Conservation (phyloP, 768 basidiomycete species). For the Cyclocybe aegerita region DNA sequence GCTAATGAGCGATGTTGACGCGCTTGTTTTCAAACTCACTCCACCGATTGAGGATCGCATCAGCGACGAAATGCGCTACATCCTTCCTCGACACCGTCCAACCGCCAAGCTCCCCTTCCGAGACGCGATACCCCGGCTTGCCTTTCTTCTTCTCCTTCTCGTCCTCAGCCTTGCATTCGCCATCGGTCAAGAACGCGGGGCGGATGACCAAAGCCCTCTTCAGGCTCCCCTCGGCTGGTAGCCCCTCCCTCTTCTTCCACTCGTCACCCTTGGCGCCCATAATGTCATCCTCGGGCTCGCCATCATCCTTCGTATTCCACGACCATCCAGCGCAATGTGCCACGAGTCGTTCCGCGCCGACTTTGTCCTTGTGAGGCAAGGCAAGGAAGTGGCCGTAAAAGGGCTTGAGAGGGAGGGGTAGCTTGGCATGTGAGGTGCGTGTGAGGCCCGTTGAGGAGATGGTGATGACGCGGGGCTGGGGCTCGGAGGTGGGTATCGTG, state of each 20-base stretch:
- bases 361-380: conserved; percentile 57
- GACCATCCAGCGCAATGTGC: conserved; percentile 47
- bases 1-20: conserved; percentile 49
- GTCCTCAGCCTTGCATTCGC: conserved; percentile 38
- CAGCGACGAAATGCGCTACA: conserved; percentile 62
- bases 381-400: conserved; percentile 46
- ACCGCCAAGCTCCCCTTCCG: conserved; percentile 37
- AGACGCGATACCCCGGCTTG: conserved; percentile 39
- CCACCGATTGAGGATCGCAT: conserved; percentile 48
- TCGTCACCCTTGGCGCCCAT: conserved; percentile 41
- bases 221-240: conserved; percentile 43
- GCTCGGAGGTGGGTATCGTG: conserved; percentile 41
- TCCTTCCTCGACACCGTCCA: conserved; percentile 59
- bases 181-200: conserved; percentile 57
- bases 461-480: conserved; percentile 43
- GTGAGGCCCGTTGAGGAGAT: conserved; percentile 54
- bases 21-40: conserved; percentile 48
- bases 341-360: conserved; percentile 52
- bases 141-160: conserved; percentile 31
- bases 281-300: conserved; percentile 38
- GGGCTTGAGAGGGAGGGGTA: conserved; percentile 45
- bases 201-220: conserved; percentile 49
- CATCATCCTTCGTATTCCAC: conserved; percentile 37
- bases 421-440: conserved; percentile 34
- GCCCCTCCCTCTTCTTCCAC: conserved; percentile 40